Percentiles rank a stretch among this genome's conserved stretches.
Evolutionary conservation across 2,329 filamentous ascomycete species (phyloP).

Genomic region (Dactylellina drechsleri): DNA sequence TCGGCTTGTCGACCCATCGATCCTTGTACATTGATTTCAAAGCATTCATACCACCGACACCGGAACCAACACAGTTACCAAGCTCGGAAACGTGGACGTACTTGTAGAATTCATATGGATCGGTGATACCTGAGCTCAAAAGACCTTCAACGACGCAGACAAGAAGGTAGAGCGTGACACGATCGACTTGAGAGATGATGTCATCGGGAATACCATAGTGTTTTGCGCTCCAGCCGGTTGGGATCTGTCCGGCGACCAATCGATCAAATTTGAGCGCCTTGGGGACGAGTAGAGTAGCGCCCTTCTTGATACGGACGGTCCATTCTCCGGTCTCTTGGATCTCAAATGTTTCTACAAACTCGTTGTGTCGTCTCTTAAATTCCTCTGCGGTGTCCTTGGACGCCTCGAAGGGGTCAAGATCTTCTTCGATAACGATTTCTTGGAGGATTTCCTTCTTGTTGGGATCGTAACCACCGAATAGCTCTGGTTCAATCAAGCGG

Average conservation of each 20-base stretch:
- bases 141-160: slow-evolving; percentile 93
- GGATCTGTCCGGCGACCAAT: slow-evolving; percentile 94
- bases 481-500: slow-evolving; percentile 94
- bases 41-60: slow-evolving; percentile 93
- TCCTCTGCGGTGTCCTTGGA: slow-evolving; percentile 97
- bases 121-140: slow-evolving; percentile 91
- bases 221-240: slow-evolving; percentile 96
- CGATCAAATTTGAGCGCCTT: slow-evolving; percentile 98
- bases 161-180: slow-evolving; percentile 92
- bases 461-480: slow-evolving; percentile 96
- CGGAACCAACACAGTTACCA: slow-evolving; percentile 97
- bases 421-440: slow-evolving; percentile 96
- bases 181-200: slow-evolving; percentile 97
- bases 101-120: slow-evolving; percentile 99
- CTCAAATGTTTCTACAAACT: slow-evolving; percentile 97
- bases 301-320: slow-evolving; percentile 93
- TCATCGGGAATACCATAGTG: slow-evolving; percentile 96
- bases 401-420: slow-evolving; percentile 94
- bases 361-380: slow-evolving; percentile 95
- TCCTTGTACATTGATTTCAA: slow-evolving; percentile 98
- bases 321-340: slow-evolving; percentile 93
- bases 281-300: slow-evolving; percentile 91
- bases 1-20: slow-evolving; percentile 92
- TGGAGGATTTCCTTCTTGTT: slow-evolving; percentile 99
- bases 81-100: slow-evolving; percentile 98